Percentiles rank a stretch among this genome's conserved stretches.
Conservation (phyloP, 352 stramenopile species). For the Pythium myriotylum region DNA sequence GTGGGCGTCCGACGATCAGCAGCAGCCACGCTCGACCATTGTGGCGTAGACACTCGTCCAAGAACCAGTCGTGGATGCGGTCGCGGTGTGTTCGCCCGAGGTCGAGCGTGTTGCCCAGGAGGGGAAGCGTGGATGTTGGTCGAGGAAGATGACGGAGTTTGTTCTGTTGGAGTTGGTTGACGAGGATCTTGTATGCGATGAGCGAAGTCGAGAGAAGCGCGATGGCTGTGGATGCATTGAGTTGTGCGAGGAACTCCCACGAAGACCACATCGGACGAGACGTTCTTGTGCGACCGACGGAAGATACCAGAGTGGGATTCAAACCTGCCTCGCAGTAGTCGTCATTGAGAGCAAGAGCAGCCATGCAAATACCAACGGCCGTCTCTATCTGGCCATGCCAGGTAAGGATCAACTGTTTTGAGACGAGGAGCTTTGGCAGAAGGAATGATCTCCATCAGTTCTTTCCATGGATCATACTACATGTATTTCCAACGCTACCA, state of each 20-base stretch:
- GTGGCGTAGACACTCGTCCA: conserved; percentile 48
- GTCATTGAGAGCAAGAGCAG: no score
- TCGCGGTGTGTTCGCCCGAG: conserved; percentile 42
- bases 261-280: conserved; percentile 9
- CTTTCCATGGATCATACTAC: conserved; percentile 1
- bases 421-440: neutral
- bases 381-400: neutral
- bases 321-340: no score
- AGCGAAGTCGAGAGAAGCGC: conserved; percentile 2
- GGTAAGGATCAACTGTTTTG: neutral
- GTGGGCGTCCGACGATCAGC: conserved; percentile 36
- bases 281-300: neutral
- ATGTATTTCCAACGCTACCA: no score
- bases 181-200: conserved; percentile 19
- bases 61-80: conserved; percentile 63
- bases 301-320: neutral
- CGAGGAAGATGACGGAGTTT: conserved; percentile 32
- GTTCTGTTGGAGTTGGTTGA: neutral
- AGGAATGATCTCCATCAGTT: neutral
- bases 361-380: no score
- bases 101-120: conserved; percentile 64
- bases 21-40: conserved; percentile 50
- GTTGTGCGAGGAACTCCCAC: neutral
- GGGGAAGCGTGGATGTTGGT: conserved; percentile 41
- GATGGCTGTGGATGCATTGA: neutral